A percentile compares a stretch with the other conserved stretches of the same genome.
These are phyloP conservation scores for Lichtheimia ramosa DNA, from an alignment of 371 early-diverging fungal genomes.

Conservation along the genomic window DNA sequence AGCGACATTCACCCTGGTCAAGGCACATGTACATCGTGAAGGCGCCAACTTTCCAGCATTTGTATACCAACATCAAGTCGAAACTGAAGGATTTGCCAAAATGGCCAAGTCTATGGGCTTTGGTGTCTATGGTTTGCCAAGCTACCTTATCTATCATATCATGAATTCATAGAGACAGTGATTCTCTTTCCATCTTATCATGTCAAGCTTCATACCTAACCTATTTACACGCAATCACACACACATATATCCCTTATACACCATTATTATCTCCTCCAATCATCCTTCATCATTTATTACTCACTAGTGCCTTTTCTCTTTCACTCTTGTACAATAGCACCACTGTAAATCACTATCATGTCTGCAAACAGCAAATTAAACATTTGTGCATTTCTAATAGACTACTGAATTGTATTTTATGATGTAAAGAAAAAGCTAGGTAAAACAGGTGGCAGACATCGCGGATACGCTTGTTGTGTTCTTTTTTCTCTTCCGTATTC, in stretches of 20 bases:
- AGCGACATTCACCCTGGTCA: conserved; percentile 54
- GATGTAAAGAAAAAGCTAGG: too few relatives aligned
- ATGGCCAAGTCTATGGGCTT: conserved; percentile 69
- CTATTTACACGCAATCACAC: conserved; percentile 5
- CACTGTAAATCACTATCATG: background rate
- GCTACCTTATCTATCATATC: conserved; percentile 54
- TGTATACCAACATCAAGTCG: conserved; percentile 52
- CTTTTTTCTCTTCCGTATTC: too few relatives aligned
- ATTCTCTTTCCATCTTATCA: background rate
- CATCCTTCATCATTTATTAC: too few relatives aligned
- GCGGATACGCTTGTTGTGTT: too few relatives aligned
- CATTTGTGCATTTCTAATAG: too few relatives aligned
- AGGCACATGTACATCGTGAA: conserved; percentile 67
- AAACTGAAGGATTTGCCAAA: conserved; percentile 79
- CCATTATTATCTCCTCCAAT: background rate
- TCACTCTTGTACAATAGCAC: background rate
- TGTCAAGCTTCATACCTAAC: background rate
- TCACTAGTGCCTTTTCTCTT: background rate
- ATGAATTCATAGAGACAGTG: conserved; percentile 13
- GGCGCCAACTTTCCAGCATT: conserved; percentile 56
- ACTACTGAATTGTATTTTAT: too few relatives aligned
- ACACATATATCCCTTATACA: background rate
- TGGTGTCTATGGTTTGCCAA: conserved; percentile 61
- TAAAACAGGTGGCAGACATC: too few relatives aligned
- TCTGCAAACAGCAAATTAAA: too few relatives aligned